A percentile compares a stretch with the other conserved stretches of the same genome.
These are phyloP conservation scores for Pythium myriotylum DNA, from an alignment of 352 stramenopile species.

Conservation along the genomic window DNA sequence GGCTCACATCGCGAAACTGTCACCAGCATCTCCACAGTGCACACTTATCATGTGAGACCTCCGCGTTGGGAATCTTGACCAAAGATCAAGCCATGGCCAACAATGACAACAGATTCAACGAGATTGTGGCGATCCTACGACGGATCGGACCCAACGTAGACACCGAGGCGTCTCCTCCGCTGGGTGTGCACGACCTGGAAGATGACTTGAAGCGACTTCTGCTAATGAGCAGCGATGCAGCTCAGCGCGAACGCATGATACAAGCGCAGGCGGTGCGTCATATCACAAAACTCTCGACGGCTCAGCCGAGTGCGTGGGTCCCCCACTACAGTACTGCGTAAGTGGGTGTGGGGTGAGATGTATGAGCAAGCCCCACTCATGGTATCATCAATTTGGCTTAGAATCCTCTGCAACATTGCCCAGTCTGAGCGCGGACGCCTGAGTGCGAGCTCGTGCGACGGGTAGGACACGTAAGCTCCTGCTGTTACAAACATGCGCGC, in stretches of 20 bases:
- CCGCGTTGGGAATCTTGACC: too few species aligned
- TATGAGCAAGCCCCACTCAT: slow-evolving; percentile 1
- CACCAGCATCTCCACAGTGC: neutral
- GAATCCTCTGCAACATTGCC: slow-evolving; percentile 67
- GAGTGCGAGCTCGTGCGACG: slow-evolving; percentile 64
- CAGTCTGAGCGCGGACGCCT: slow-evolving; percentile 52
- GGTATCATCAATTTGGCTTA: slow-evolving; percentile 17
- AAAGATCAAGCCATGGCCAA: slow-evolving; percentile 8
- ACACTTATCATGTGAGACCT: too few species aligned
- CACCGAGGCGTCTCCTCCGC: too few species aligned
- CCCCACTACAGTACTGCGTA: slow-evolving; percentile 7
- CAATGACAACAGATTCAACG: slow-evolving; percentile 41
- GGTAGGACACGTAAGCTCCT: slow-evolving; percentile 26
- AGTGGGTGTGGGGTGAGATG: neutral
- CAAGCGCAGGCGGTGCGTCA: slow-evolving; percentile 57
- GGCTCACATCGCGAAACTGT: too few species aligned
- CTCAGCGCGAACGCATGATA: slow-evolving; percentile 58
- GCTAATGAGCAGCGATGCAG: slow-evolving; percentile 49
- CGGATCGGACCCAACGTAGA: slow-evolving; percentile 49
- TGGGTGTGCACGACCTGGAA: slow-evolving; percentile 40
- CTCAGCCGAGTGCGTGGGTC: slow-evolving; percentile 27
- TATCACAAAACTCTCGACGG: slow-evolving; percentile 46
- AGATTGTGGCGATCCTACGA: slow-evolving; percentile 53
- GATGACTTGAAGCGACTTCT: slow-evolving; percentile 55
- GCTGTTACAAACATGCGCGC: too few species aligned